phyloP scores from a whole-genome alignment of 1,284 basidiomycete species.

The Tilletia indica region DNA sequence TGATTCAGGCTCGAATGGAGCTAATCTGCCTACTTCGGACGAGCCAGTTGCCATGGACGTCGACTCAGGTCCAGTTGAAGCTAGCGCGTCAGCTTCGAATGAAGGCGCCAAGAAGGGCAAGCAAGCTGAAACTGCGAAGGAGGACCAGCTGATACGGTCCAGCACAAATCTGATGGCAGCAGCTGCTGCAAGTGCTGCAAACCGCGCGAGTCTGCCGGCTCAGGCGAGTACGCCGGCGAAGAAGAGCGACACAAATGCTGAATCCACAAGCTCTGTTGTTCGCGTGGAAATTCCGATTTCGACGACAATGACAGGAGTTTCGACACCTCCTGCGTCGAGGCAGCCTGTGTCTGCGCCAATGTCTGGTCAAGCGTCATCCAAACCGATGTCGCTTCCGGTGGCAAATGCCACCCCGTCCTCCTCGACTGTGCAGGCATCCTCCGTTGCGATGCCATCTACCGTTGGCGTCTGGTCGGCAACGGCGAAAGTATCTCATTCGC shows the following conservation, averaged over 20 bases:
- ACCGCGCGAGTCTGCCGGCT: neutral
- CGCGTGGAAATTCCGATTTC: neutral
- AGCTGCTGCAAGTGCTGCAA: neutral
- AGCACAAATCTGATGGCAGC: constrained; percentile 4
- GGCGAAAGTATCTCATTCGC: neutral
- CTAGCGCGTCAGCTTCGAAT: neutral
- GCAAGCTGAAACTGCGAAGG: neutral
- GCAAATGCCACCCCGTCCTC: too few relatives aligned
- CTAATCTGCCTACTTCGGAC: neutral
- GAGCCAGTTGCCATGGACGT: neutral
- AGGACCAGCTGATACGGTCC: neutral
- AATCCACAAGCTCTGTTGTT: neutral
- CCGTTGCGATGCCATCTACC: too few relatives aligned
- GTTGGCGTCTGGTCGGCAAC: neutral
- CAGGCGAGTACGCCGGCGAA: neutral
- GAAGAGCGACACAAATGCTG: neutral
- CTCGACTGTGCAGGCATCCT: too few relatives aligned
- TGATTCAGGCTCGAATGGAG: neutral
- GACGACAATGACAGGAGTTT: neutral
- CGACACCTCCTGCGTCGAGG: neutral
- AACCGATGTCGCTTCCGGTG: neutral
- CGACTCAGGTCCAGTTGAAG: neutral
- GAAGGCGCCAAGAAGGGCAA: neutral
- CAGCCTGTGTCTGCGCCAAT: neutral
- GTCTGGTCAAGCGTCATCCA: neutral